Conservation (phyloP, 179 eudicot species). For the Silene vulgaris region DNA sequence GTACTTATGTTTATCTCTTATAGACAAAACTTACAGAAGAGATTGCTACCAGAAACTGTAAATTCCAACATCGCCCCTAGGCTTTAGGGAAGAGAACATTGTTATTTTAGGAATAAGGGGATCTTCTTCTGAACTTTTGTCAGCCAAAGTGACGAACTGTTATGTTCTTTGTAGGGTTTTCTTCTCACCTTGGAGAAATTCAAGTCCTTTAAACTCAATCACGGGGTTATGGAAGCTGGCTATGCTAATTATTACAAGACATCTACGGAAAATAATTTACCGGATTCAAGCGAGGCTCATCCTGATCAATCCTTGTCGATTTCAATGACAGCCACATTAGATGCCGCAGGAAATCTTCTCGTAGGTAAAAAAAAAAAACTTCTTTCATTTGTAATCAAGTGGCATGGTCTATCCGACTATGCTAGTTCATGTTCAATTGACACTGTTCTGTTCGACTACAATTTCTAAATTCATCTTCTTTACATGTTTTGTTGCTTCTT, state of each 20-base stretch:
- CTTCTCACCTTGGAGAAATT: slow-evolving; percentile 66
- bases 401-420: not conserved
- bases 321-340: slow-evolving; percentile 85
- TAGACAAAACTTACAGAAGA: too few species aligned
- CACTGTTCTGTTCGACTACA: not conserved
- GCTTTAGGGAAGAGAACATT: not conserved
- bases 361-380: slow-evolving; percentile 42
- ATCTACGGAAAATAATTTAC: slow-evolving; percentile 6
- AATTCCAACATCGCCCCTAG: not conserved
- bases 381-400: not conserved
- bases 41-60: not conserved
- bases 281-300: slow-evolving; percentile 28
- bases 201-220: slow-evolving; percentile 53
- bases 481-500: not conserved
- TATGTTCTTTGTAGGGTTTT: slow-evolving; percentile 44
- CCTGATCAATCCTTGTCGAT: slow-evolving; percentile 47
- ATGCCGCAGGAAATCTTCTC: slow-evolving; percentile 64
- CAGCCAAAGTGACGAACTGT: not conserved
- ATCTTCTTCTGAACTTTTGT: slow-evolving; percentile 2
- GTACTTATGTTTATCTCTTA: not conserved
- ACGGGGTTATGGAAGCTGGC: slow-evolving; percentile 81
- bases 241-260: slow-evolving; percentile 48
- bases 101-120: not conserved
- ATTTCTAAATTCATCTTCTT: not conserved
- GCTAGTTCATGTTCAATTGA: not conserved